These are phyloP conservation scores for Athelia sp. DNA, from an alignment of 1,284 basidiomycete species.

Conservation along the genomic window DNA sequence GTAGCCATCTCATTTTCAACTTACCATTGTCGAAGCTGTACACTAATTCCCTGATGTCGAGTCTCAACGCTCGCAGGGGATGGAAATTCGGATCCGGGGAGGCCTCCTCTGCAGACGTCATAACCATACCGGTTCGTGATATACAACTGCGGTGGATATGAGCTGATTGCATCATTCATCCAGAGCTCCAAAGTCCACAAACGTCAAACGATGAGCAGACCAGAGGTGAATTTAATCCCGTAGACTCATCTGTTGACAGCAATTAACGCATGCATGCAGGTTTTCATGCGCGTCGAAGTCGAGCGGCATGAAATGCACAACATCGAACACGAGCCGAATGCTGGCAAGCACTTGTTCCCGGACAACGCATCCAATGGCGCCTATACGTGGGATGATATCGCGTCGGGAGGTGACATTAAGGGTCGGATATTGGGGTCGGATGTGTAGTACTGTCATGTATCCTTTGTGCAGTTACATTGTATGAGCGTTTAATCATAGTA, in stretches of 20 bases:
- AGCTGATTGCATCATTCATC: background rate
- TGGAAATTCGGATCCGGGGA: background rate
- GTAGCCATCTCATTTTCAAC: slow-evolving; percentile 4
- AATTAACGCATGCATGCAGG: background rate
- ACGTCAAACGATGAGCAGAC: background rate
- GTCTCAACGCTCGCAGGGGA: slow-evolving; percentile 9
- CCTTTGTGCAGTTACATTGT: background rate
- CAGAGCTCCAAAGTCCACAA: background rate
- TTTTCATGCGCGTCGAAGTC: background rate
- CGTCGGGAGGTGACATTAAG: background rate
- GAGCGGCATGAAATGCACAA: background rate
- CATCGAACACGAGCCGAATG: background rate
- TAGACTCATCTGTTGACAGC: background rate
- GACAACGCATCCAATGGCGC: background rate
- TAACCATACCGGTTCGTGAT: background rate
- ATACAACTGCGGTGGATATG: background rate
- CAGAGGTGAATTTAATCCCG: background rate
- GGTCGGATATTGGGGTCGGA: background rate
- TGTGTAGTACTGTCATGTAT: background rate
- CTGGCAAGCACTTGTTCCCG: background rate
- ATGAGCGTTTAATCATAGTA: background rate
- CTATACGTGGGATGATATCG: too few species aligned
- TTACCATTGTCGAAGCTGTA: slow-evolving; percentile 12
- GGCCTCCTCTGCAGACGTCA: background rate
- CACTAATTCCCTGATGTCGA: slow-evolving; percentile 12